Evolutionary conservation across 1,284 basidiomycete species (phyloP), one percentile per base, ranked within the genome.

Genomic region (Ceratobasidium sp.): DNA sequence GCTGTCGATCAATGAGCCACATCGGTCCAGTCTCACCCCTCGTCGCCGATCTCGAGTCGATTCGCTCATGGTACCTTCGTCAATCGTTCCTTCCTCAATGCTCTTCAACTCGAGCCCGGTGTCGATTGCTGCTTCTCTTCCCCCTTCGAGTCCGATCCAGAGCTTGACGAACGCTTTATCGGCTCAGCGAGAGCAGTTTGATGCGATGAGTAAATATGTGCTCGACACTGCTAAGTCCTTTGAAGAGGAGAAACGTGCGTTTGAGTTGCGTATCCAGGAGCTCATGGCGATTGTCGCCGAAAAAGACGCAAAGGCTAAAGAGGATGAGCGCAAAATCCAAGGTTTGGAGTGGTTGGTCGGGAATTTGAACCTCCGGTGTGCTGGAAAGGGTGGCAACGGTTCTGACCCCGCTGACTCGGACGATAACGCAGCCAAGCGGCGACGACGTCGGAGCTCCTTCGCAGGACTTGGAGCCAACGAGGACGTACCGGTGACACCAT

Each of bases 271-370:
- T 17, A 74, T 74, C 28, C 71, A 74, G 42, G 56, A 64, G 71
- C 71, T 74, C 10, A 42, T 46, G 61, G 59, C 48, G n/a, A 9
- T 46, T 40, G 71, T 74, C 23, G 61, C 46, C 23, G 71, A 74
- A 74, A 73, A 74, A 40, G 71, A 74, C 13, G 71, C 61, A 28
- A 74, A 74, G 56, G 71, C 71, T 17, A 74, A 65, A 38, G 71
- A 74, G n/a, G 71, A 74, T 38, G 71, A 74, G 61, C 71, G 71
- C 61, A 74, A 64, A 48, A 74, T 74, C 71, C 59, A 74, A 40
- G 71, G 71, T 5, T 42, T 74, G 28, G 71, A 74, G 48, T 74
- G 71, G 71, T 33, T 74, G 17, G 71, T 74, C 15, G 71, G 71
- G 17, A 74, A 74, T 48, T 61, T 74, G 10, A 74, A 74, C 23